Percentiles rank a stretch among this genome's conserved stretches.
Evolutionary conservation across 495 filamentous ascomycete genomes (phyloP).

Genomic region (Hyphodiscus hymeniophilus): DNA sequence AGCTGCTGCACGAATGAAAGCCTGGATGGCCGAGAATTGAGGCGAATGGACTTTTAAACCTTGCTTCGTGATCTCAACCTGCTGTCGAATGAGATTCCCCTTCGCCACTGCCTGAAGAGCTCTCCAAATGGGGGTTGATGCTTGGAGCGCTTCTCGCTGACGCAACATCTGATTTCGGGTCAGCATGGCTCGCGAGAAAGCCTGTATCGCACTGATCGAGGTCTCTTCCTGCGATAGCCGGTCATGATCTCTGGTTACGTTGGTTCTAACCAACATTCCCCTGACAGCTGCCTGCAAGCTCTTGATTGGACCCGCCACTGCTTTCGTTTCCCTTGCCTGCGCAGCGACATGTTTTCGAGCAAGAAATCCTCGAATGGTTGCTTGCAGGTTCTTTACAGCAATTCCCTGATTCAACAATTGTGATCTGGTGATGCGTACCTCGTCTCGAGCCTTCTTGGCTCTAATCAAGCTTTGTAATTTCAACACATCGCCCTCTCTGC

Average conservation of each 20-base stretch:
- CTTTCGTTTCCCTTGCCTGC: conserved; percentile 46
- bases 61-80: conserved; percentile 29
- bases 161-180: conserved; percentile 33
- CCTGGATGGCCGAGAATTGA: conserved; percentile 40
- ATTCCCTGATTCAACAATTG: conserved; percentile 45
- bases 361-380: conserved; percentile 53
- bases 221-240: conserved; percentile 26
- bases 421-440: conserved; percentile 56
- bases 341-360: conserved; percentile 38
- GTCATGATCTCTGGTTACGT: conserved; percentile 26
- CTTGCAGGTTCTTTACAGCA: conserved; percentile 57
- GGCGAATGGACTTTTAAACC: conserved; percentile 29
- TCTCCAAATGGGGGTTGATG: conserved; percentile 20
- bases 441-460: conserved; percentile 62
- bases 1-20: conserved; percentile 39
- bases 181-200: conserved; percentile 32
- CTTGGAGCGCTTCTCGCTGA: conserved; percentile 26
- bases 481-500: conserved; percentile 62
- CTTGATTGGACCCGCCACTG: conserved; percentile 35
- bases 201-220: conserved; percentile 26
- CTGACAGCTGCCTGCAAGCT: conserved; percentile 65
- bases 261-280: conserved; percentile 35
- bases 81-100: conserved; percentile 38
- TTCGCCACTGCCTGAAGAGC: conserved; percentile 42
- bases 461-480: conserved; percentile 78